A percentile compares a stretch with the other conserved stretches of the same genome.
These are phyloP conservation scores for Nadsonia commutata DNA, from an alignment of 1,139 yeast species.

Conservation along the genomic window DNA sequence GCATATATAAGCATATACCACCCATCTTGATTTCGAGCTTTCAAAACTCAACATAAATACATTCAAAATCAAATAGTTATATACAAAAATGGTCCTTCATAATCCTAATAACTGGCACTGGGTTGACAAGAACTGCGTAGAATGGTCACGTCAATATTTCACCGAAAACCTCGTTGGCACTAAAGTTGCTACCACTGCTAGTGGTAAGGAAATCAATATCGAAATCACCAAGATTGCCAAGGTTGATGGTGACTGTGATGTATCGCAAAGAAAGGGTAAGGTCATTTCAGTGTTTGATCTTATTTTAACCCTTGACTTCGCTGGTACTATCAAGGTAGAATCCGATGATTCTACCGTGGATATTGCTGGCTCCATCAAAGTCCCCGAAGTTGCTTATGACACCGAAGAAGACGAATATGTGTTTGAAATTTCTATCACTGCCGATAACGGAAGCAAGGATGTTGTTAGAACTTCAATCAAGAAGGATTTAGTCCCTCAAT, in stretches of 20 bases:
- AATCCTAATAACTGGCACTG: conserved; percentile 90
- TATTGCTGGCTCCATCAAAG: conserved; percentile 48
- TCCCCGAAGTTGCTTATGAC: conserved; percentile 95
- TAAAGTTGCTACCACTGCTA: conserved; percentile 22
- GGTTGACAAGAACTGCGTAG: conserved; percentile 95
- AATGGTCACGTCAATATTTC: conserved; percentile 77
- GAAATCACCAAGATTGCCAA: conserved; percentile 43
- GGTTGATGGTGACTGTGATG: conserved; percentile 92
- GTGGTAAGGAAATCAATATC: conserved; percentile 26
- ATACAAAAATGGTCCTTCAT: conserved; percentile 41
- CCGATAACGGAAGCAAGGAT: conserved; percentile 34
- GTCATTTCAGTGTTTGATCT: conserved; percentile 84
- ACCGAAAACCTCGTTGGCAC: conserved; percentile 40
- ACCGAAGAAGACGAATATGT: conserved; percentile 74
- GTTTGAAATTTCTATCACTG: conserved; percentile 58
- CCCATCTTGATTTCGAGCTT: too few species aligned
- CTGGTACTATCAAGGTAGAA: conserved; percentile 30
- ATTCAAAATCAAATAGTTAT: too few species aligned
- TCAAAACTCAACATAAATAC: too few species aligned
- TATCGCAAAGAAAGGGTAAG: conserved; percentile 91
- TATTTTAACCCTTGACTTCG: conserved; percentile 45
- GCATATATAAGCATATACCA: too few species aligned
- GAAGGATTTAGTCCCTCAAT: conserved; percentile 47
- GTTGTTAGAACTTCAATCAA: conserved; percentile 41
- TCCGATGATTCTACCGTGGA: conserved; percentile 26